Percentiles rank a stretch among this genome's conserved stretches.
Conservation (phyloP, 2,329 filamentous ascomycete genomes). For the Pezicula rhizophila region DNA sequence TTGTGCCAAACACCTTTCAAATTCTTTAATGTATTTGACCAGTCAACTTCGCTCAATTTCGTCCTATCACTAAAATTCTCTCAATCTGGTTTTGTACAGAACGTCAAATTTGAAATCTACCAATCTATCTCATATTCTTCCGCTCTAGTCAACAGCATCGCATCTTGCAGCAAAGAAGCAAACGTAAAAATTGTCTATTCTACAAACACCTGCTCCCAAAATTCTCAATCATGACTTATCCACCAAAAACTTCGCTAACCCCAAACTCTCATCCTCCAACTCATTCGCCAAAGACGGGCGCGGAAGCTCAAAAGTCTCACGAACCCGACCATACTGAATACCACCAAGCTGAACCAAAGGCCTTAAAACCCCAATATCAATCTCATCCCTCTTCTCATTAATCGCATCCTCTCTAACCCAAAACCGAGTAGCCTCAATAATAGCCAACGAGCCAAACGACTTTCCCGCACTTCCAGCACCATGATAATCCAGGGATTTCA, state of each 20-base stretch:
- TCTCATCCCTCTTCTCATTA: conserved; percentile 65
- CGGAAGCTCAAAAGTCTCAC: conserved; percentile 64
- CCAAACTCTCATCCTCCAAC: background rate
- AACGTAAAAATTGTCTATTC: too few relatives aligned
- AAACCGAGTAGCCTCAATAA: conserved; percentile 80
- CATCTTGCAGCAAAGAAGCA: too few relatives aligned
- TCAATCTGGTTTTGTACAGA: too few relatives aligned
- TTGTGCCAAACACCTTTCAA: too few relatives aligned
- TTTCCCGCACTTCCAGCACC: conserved; percentile 63
- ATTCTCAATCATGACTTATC: background rate
- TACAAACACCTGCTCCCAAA: too few relatives aligned
- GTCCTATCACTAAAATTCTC: too few relatives aligned
- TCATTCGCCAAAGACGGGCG: too few relatives aligned
- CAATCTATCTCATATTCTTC: too few relatives aligned
- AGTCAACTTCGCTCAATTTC: too few relatives aligned
- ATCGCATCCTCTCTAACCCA: conserved; percentile 88
- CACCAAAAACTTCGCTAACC: background rate
- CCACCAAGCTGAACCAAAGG: conserved; percentile 80
- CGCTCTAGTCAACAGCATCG: too few relatives aligned
- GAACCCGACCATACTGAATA: conserved; percentile 72
- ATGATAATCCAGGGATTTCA: conserved; percentile 72
- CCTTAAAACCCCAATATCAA: conserved; percentile 67
- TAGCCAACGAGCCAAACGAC: conserved; percentile 66
- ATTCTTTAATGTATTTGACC: too few relatives aligned
- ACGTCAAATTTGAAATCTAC: too few relatives aligned